These are phyloP conservation scores for Kwoniella sp. DNA, from an alignment of 768 basidiomycete species.

Conservation along the genomic window DNA sequence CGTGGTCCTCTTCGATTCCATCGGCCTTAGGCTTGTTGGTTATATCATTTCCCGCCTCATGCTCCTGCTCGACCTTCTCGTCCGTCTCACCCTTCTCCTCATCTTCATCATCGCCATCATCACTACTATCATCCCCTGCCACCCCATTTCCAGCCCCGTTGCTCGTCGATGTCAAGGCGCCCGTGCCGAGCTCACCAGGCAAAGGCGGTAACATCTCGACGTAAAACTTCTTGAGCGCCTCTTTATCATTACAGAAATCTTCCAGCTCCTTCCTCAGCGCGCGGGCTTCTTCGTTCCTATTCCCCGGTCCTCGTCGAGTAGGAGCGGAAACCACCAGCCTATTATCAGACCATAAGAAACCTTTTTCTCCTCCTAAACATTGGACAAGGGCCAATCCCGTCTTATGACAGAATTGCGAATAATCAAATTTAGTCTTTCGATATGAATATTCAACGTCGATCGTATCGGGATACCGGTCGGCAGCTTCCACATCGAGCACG, in stretches of 20 bases:
- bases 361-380: conserved; percentile 73
- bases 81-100: neutral
- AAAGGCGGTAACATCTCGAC: conserved; percentile 67
- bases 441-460: conserved; percentile 89
- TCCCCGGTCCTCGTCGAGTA: conserved; percentile 60
- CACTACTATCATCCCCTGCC: neutral
- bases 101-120: conserved; percentile 3
- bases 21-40: neutral
- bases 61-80: neutral
- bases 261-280: conserved; percentile 65
- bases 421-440: conserved; percentile 67
- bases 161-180: too few relatives aligned
- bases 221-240: conserved; percentile 67
- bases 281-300: conserved; percentile 65
- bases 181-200: conserved; percentile 36
- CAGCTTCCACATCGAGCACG: conserved; percentile 72
- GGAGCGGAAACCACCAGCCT: conserved; percentile 60
- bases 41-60: neutral
- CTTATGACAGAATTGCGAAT: conserved; percentile 90
- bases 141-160: too few relatives aligned
- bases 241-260: conserved; percentile 67
- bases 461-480: conserved; percentile 71
- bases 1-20: neutral
- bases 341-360: conserved; percentile 88
- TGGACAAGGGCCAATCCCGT: conserved; percentile 89